Evolutionary conservation across 140 eudicot genomes (phyloP), one percentile per base, ranked within the genome.

Genomic region (Flaveria floridana): DNA sequence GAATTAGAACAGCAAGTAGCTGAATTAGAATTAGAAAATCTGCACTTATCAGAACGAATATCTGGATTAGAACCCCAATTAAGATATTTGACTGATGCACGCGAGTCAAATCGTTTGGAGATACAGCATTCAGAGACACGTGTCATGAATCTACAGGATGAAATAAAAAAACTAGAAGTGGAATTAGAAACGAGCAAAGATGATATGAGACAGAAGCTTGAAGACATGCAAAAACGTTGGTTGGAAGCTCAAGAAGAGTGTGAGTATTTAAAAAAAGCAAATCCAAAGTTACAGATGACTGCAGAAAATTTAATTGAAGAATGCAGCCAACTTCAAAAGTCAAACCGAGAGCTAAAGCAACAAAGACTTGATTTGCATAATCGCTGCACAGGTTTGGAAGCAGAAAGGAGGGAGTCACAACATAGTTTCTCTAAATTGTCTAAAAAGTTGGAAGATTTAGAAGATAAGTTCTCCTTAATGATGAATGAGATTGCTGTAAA

Each of bases 181-280:
- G 86, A 85, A 74, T 34, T 79, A 52, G 94, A 82, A 78, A 72
- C 74, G 19, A 84, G 79, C 67, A 89, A 87, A 78, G 79, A 65
- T 72, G 85, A 79, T 41, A 79, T 80, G 85, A 89, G 75, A 58
- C 80, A 83, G 80, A 87, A 85, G 73, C 42, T 85, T 68, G 41
- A 76, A 56, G 90, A 85, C 62, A 81, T 87, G 96, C 86, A 82
- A 77, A 81, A 79, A 8, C 83, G 84, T 80, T 89, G 90, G 91
- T 75, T 85, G 62, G 94, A 85, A 75, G 89, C 96, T 69, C 89
- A 89, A 83, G 93, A 87, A 70, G 91, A 85, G 81, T 83, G 93
- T 16, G 87, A 80, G 76, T 77, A 82, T 82, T 72, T 89, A 53
- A 85, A 78, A 71, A 85, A 83, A 71, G 85, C 85, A 63, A 89